Conservation (phyloP, 176 grass and related monocot species). For the Zoysia pacifica region DNA sequence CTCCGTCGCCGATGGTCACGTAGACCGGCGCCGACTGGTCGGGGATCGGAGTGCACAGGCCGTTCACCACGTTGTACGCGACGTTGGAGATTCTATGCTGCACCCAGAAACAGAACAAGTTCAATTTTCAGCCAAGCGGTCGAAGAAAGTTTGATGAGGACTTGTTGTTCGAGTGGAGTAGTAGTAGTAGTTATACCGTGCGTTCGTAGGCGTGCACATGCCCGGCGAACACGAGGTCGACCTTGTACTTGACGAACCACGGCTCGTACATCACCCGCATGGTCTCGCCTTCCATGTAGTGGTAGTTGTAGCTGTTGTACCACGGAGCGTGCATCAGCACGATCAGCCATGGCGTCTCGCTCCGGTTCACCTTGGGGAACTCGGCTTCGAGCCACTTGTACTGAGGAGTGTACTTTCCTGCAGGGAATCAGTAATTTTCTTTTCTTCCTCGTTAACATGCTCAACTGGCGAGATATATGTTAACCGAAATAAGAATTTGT, state of each 20-base stretch:
- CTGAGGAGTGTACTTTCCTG: constrained; percentile 87
- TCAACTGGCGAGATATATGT: too few species aligned
- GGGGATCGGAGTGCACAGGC: constrained; percentile 54
- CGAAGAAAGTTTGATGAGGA: too few species aligned
- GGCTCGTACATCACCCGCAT: constrained; percentile 92
- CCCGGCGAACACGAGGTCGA: constrained; percentile 79
- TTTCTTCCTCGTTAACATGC: too few species aligned
- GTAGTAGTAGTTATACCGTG: constrained; percentile 48
- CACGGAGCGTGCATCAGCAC: constrained; percentile 89
- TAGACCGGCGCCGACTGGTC: constrained; percentile 77
- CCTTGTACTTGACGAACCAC: constrained; percentile 93
- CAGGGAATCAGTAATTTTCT: neutral
- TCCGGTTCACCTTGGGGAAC: constrained; percentile 87
- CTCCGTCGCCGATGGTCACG: constrained; percentile 84
- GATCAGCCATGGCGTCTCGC: constrained; percentile 89
- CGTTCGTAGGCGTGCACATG: constrained; percentile 95
- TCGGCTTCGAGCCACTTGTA: constrained; percentile 86
- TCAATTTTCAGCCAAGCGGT: too few species aligned
- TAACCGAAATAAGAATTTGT: too few species aligned
- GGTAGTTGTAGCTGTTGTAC: constrained; percentile 98
- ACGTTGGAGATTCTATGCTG: constrained; percentile 89
- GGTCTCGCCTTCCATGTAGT: constrained; percentile 93
- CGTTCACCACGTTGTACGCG: constrained; percentile 77
- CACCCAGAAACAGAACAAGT: neutral
- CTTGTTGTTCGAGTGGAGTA: too few species aligned